Evolutionary conservation across 2,329 filamentous ascomycete species (phyloP), one percentile per base, ranked within the genome.

Genomic region (Trichoderma lentiforme): DNA sequence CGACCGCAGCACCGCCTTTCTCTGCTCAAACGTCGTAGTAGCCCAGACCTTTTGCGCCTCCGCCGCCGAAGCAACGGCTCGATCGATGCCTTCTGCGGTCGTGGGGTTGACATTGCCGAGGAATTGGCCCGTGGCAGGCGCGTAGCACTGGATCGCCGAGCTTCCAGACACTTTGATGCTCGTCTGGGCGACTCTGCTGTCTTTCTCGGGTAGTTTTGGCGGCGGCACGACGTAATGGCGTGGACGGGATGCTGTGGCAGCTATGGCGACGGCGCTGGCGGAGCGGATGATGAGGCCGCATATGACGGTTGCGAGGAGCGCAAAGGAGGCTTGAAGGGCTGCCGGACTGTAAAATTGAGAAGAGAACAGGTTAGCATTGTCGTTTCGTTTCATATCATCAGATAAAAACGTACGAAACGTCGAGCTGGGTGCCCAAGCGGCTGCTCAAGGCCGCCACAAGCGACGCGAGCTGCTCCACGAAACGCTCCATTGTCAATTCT

Each of bases 121-220:
- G 73, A 93, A 88, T 78, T 92, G 88, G 74, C 96, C 96, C 28
- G 94, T 98, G 2, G 95, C 95, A 1, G 96, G 96, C 57, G 92
- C 92, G 81, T 96, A 96, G 83, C 93, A 97, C 82, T 93, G 92
- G 73, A 97, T 91, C 8, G 90, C 87, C 1, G 88, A 87, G 51
- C 89, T 90, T 18, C 89, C 90, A 1, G 88, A 80, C n/a, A 88
- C 86, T 82, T 91, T 92, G 79, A 94, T 84, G 21, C 84, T 85
- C 1, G 91, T 86, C 43, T 86, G 85, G 43, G 94, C 84, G 39
- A 88, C 83, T 75, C 86, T 84, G 75, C 86, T 84, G 63, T 86
- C 84, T 71, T 88, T 85, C 79, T 86, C 83, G 68, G 89, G 88
- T 74, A 87, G 81, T 79, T 89, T 88, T n/a, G 92, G 91, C 56